A percentile compares a stretch with the other conserved stretches of the same genome.
These are phyloP conservation scores for Tuber indicum DNA, from an alignment of 495 filamentous ascomycete species.

Conservation along the genomic window DNA sequence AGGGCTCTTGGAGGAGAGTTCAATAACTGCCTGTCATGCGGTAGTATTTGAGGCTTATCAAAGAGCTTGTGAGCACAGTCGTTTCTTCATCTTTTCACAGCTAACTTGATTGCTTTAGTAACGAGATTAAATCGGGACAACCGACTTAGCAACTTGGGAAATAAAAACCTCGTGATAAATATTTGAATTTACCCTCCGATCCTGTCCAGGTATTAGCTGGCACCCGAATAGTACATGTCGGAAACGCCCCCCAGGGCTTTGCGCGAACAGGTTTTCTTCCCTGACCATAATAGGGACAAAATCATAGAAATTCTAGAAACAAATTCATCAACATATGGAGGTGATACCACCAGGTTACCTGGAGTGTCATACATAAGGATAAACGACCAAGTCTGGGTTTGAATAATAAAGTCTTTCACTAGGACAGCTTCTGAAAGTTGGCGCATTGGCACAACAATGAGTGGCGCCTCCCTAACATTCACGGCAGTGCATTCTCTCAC, in stretches of 20 bases:
- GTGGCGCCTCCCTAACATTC: background rate
- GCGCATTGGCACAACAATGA: background rate
- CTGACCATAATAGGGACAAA: background rate
- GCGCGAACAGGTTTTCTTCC: background rate
- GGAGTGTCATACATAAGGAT: background rate
- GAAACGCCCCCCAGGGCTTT: background rate
- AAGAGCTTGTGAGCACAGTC: too few species aligned
- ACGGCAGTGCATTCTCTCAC: background rate
- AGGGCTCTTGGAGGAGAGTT: too few species aligned
- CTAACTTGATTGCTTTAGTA: background rate
- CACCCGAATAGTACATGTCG: background rate
- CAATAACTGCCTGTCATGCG: too few species aligned
- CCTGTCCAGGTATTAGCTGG: background rate
- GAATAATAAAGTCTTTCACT: background rate
- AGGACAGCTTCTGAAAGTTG: background rate
- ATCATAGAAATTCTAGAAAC: conserved; percentile 1
- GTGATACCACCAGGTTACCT: background rate
- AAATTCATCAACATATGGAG: background rate
- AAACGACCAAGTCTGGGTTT: background rate
- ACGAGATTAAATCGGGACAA: background rate
- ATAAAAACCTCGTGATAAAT: background rate
- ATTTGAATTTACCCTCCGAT: background rate
- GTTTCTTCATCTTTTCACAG: background rate
- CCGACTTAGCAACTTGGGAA: background rate
- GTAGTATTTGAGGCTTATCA: too few species aligned